Base-by-base conservation (phyloP, 345 rosid genomes). In the Anacardium occidentale region DNA sequence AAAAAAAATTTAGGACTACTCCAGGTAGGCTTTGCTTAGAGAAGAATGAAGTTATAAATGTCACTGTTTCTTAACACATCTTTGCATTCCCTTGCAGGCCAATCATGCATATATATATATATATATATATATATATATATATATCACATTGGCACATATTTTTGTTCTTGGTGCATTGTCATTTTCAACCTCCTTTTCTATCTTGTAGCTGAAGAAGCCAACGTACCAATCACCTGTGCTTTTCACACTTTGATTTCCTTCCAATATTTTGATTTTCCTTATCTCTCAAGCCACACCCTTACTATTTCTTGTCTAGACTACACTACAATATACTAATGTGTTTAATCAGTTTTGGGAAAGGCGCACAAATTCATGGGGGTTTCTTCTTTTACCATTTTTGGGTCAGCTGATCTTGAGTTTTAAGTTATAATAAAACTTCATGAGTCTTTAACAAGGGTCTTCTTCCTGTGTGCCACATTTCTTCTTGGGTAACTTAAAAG, bases 111-210 rank as follows among this genome's bases (percentile, higher is more conserved):
- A 61, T n/a, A n/a, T n/a, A n/a, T n/a, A n/a, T n/a, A n/a, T n/a
- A n/a, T n/a, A n/a, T n/a, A n/a, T n/a, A n/a, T n/a, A n/a, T n/a
- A n/a, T n/a, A n/a, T n/a, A n/a, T n/a, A n/a, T n/a, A n/a, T n/a
- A n/a, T 15, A 70, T 80, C 76, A 75, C 74, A 58, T 42, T 57
- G 73, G 48, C 73, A 69, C 20, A 24, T 76, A 37, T 37, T 37
- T 80, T 69, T 75, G 56, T 62, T 83, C 67, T 89, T 79, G 98
- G 85, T 89, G 80, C 70, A 68, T 63, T 74, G 90, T 90, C 94
- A 54, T 77, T 89, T 64, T 89, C 90, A 72, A 40, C 12, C 70
- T 76, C 78, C 78, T 71, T 82, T 62, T 69, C 72, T 81, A 66
- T 51, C 82, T 78, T 86, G 83, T 80, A 74, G 80, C 62, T 82